Base-by-base conservation (phyloP, 108 stramenopile species). In the Mediolabrus comicus region DNA sequence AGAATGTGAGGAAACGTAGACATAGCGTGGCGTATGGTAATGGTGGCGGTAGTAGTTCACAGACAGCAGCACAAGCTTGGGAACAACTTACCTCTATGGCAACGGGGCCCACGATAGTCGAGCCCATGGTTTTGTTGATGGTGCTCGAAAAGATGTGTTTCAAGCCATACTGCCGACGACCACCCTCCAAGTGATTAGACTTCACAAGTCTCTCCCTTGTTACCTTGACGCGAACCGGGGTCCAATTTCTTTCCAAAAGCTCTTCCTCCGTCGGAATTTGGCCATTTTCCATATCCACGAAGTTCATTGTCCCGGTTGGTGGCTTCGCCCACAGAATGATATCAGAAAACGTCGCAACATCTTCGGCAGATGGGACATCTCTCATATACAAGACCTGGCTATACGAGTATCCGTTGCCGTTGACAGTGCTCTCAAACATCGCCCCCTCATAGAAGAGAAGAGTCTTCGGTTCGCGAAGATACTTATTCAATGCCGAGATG, bases 361-460 rank as follows among this genome's bases (percentile, higher is more conserved):
- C 38, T 9, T 54, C 31, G 14, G n/a, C 26, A 8, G 34, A 25
- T 16, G 71, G 71, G 10, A 72, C 26, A 19, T 62, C 61, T 39
- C 49, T 24, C 71, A 72, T 72, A 14, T 56, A 30, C 11, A 72
- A 36, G 9, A 36, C 36, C 36, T 36, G 71, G 26, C 19, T 26
- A 19, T 72, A 61, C 4, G 71, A 53, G 43, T 49, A 27, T 35
- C 30, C 34, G 30, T 27, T 30, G 11, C 59, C 59, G 49, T 70
- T 70, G 34, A 59, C 25, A 0, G 71, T 72, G 12, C 51, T 29
- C 52, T 63, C 62, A 38, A 72, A 72, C 17, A 54, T 22, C 5
- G 71, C 71, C 8, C 71, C 71, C 32, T 36, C 36, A 22, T 32
- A 63, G 34, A 72, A 62, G 3, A 72, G 33, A 13, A 72, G 53